Evolutionary conservation across 2,329 filamentous ascomycete genomes (phyloP).

Genomic region (Colletotrichum camelliae): DNA sequence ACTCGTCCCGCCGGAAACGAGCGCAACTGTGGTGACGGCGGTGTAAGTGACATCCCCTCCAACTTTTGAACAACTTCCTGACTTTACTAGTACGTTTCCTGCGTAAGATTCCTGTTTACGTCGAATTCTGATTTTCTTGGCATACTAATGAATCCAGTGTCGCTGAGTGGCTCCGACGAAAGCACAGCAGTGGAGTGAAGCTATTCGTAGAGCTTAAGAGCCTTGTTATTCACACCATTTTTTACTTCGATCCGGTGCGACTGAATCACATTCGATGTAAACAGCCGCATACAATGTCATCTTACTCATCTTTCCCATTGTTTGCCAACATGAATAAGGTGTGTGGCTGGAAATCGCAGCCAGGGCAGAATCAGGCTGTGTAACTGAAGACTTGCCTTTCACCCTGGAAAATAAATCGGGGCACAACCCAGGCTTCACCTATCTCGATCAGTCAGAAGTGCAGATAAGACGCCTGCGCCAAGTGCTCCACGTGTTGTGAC

Average conservation of each 20-base stretch:
- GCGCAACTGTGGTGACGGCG: neutral
- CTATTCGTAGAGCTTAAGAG: no score
- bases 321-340: neutral
- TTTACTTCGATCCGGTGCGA: no score
- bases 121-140: neutral
- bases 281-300: fast-evolving
- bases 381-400: neutral
- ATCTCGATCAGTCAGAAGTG: neutral
- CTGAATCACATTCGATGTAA: neutral
- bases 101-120: neutral
- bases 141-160: neutral
- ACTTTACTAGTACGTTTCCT: neutral
- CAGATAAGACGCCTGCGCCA: neutral
- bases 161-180: neutral
- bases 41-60: neutral
- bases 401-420: neutral
- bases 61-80: neutral
- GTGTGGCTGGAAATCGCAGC: fast-evolving
- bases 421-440: neutral
- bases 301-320: fast-evolving
- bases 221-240: neutral
- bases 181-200: neutral
- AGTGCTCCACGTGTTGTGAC: neutral
- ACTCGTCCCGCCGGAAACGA: neutral
- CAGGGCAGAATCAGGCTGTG: neutral